Conservation (phyloP, 2,329 filamentous ascomycete species). For the Tolypocladium inflatum region DNA sequence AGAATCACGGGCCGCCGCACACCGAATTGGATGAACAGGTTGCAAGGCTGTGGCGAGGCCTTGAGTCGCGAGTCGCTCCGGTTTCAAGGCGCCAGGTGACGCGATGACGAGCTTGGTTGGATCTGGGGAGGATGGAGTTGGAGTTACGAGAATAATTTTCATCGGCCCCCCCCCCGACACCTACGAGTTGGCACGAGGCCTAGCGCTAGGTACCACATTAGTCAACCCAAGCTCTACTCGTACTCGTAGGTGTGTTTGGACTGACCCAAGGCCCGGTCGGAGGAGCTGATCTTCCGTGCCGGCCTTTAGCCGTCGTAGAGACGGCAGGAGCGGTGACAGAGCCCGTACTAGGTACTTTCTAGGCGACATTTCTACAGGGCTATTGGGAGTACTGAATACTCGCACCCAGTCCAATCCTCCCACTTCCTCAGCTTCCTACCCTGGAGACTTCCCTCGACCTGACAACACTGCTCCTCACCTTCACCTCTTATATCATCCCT, state of each 20-base stretch:
- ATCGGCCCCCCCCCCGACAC: conserved; percentile 13
- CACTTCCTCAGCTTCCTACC: not conserved
- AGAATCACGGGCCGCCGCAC: not conserved
- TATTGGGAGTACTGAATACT: not conserved
- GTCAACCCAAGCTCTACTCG: not conserved
- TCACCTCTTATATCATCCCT: not conserved
- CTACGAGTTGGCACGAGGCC: not conserved
- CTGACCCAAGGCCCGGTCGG: not conserved
- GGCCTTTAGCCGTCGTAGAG: not conserved
- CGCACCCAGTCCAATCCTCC: too few relatives aligned
- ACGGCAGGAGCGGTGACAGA: not conserved
- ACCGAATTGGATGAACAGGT: conserved; percentile 1
- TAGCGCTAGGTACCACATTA: not conserved
- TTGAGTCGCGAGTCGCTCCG: conserved; percentile 13
- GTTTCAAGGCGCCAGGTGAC: conserved; percentile 16
- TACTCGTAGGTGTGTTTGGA: too few relatives aligned
- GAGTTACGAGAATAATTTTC: conserved; percentile 28
- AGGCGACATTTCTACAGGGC: accelerated
- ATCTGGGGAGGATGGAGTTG: conserved; percentile 10
- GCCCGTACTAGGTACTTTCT: not conserved
- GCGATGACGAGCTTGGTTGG: conserved; percentile 21
- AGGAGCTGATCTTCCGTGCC: not conserved
- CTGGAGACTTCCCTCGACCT: not conserved
- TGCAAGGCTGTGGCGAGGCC: conserved; percentile 12
- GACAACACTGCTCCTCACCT: not conserved